phyloP scores from a whole-genome alignment of 192 early-diverging fungal species.

The Coemansia sp. region DNA sequence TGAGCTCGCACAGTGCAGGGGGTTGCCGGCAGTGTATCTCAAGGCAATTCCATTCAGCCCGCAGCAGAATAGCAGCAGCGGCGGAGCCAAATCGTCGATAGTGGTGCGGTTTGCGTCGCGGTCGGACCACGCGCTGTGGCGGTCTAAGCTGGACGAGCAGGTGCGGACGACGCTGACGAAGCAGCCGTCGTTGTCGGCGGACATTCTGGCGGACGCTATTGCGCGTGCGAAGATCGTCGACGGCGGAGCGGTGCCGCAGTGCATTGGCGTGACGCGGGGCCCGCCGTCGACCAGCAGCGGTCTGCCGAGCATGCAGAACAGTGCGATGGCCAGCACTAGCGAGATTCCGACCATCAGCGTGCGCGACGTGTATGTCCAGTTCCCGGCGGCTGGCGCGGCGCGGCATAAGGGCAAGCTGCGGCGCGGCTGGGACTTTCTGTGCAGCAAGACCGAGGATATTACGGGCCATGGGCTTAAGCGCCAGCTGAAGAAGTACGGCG shows the following conservation, averaged over 20 bases:
- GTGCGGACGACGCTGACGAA: conserved; percentile 31
- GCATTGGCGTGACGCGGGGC: conserved; percentile 29
- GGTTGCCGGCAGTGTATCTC: conserved; percentile 33
- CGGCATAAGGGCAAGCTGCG: conserved; percentile 44
- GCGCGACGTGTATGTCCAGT: conserved; percentile 51
- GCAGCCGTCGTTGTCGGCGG: conserved; percentile 38
- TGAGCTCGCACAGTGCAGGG: conserved; percentile 47
- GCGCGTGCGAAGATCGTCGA: conserved; percentile 42
- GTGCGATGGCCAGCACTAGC: conserved; percentile 22
- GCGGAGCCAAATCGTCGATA: conserved; percentile 22
- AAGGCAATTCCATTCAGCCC: conserved; percentile 27
- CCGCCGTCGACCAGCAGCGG: conserved; percentile 23
- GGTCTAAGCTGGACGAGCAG: conserved; percentile 38
- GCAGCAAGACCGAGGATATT: conserved; percentile 54
- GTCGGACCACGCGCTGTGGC: conserved; percentile 41
- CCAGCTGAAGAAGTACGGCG: conserved; percentile 51
- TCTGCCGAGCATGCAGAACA: conserved; percentile 10
- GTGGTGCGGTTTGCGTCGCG: conserved; percentile 43
- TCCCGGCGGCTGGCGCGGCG: conserved; percentile 20
- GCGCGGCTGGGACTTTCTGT: conserved; percentile 50
- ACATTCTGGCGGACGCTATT: conserved; percentile 43
- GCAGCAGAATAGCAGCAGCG: not conserved
- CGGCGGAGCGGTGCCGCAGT: conserved; percentile 14
- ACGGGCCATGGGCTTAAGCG: conserved; percentile 48
- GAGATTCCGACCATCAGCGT: conserved; percentile 51